Evolutionary conservation across 2,329 filamentous ascomycete species (phyloP).

Genomic region (Stachybotrys echinatus): DNA sequence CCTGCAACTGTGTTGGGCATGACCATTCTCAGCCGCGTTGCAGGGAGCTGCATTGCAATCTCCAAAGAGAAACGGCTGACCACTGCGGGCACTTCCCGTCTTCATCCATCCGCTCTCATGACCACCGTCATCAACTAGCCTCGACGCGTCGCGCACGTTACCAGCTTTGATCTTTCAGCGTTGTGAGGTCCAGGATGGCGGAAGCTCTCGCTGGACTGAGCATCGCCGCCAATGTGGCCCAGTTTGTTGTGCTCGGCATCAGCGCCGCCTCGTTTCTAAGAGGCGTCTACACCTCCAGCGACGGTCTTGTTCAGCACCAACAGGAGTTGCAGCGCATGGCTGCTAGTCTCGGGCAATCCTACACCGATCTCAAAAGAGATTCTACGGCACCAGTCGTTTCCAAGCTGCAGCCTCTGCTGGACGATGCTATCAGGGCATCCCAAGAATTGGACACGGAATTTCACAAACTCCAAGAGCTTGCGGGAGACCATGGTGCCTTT

Average conservation of each 20-base stretch:
- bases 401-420: background rate
- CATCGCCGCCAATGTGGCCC: conserved; percentile 2
- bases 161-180: too few relatives aligned
- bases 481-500: background rate
- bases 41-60: too few relatives aligned
- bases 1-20: too few relatives aligned
- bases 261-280: background rate
- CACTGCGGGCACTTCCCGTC: too few relatives aligned
- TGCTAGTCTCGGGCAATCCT: background rate
- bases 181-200: background rate
- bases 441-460: background rate
- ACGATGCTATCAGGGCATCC: background rate
- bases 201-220: conserved; percentile 3
- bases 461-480: background rate
- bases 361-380: background rate
- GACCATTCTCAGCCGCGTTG: too few relatives aligned
- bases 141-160: too few relatives aligned
- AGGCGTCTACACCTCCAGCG: background rate
- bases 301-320: background rate
- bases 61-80: too few relatives aligned
- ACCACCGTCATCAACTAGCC: too few relatives aligned
- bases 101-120: too few relatives aligned
- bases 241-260: conserved; percentile 1
- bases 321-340: conserved; percentile 1
- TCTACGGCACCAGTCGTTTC: background rate